Base-by-base conservation (phyloP, 192 early-diverging fungal genomes). In the Podila epicladia region DNA sequence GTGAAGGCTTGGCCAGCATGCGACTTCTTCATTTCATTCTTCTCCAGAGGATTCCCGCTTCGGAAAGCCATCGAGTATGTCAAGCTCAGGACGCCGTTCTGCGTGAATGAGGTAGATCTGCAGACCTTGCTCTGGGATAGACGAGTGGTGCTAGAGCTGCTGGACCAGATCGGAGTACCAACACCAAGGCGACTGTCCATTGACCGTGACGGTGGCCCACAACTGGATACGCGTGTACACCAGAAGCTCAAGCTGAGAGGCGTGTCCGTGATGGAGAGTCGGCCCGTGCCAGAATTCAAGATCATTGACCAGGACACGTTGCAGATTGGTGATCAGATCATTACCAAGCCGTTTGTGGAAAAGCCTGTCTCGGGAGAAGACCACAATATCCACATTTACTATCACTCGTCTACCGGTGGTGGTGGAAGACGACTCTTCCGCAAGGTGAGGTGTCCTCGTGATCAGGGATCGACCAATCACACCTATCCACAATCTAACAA, bases 351-450 rank as follows among this genome's bases (percentile, higher is more conserved):
- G 13, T 98, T 97, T 88, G 95, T 98, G n/a, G 97, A 98, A 74
- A 98, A 98, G 75, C 97, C 97, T 7, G 93, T 95, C 13, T 92
- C 93, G n/a, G 94, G 95, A 33, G 97, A 98, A 80, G 91, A 98
- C 80, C 97, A 98, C 87, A 98, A 97, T 79, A 95, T 98, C 67
- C 90, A 93, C 87, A 96, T 98, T 65, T 97, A 98, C 87, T 98
- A 97, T 75, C 84, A 90, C n/a, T 73, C 84, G 22, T 85, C 85
- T 41, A 83, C 89, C 55, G 97, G 97, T 51, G 96, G 97, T 58
- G 94, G 94, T 28, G 89, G 84, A 41, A 86, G 94, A 50, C 84
- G 88, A 35, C 85, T 94, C 58, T 94, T 94, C 82, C 87, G 93
- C 82, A 95, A 94, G 86, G 88, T 88, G 74, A 69, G 41, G 41